Percentiles rank a stretch among this genome's conserved stretches.
phyloP scores from a whole-genome alignment of 495 filamentous ascomycete species.

The Lentithecium fluviatile region DNA sequence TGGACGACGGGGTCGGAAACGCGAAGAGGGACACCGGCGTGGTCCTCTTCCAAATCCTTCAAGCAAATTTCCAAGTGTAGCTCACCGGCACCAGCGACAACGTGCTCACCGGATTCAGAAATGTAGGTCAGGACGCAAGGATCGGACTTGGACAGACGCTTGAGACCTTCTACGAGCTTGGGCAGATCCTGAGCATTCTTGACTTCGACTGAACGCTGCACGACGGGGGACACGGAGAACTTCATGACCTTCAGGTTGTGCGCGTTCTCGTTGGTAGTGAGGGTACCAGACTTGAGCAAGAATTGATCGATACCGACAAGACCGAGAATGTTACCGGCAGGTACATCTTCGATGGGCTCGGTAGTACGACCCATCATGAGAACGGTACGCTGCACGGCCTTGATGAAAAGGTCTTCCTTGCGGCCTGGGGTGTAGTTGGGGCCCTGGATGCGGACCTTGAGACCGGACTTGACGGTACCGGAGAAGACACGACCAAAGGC shows the following conservation, averaged over 20 bases:
- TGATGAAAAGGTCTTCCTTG: slow-evolving; percentile 99
- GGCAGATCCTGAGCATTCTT: slow-evolving; percentile 99
- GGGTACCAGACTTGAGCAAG: slow-evolving; percentile 99
- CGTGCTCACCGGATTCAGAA: slow-evolving; percentile 91
- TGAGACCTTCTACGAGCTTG: slow-evolving; percentile 99
- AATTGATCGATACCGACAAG: slow-evolving; percentile 99
- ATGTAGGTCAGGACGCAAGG: slow-evolving; percentile 93
- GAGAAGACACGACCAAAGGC: slow-evolving; percentile 99
- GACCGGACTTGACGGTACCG: slow-evolving; percentile 92
- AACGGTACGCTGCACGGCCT: slow-evolving; percentile 98
- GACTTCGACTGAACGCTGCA: slow-evolving; percentile 97
- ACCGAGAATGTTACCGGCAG: slow-evolving; percentile 98
- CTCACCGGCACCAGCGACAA: slow-evolving; percentile 99
- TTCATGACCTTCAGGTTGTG: slow-evolving; percentile 99
- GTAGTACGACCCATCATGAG: slow-evolving; percentile 99
- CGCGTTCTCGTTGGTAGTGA: slow-evolving; percentile 93
- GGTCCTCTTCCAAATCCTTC: slow-evolving; percentile 99
- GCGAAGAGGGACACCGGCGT: slow-evolving; percentile 94
- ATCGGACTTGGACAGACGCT: slow-evolving; percentile 99
- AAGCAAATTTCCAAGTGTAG: slow-evolving; percentile 99
- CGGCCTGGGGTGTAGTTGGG: slow-evolving; percentile 97
- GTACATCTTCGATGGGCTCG: slow-evolving; percentile 98
- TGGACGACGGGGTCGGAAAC: slow-evolving; percentile 95
- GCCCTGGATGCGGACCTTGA: slow-evolving; percentile 99
- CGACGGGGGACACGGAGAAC: slow-evolving; percentile 99